phyloP scores from a whole-genome alignment of 352 stramenopile species.

The Pseudoperonospora humuli region DNA sequence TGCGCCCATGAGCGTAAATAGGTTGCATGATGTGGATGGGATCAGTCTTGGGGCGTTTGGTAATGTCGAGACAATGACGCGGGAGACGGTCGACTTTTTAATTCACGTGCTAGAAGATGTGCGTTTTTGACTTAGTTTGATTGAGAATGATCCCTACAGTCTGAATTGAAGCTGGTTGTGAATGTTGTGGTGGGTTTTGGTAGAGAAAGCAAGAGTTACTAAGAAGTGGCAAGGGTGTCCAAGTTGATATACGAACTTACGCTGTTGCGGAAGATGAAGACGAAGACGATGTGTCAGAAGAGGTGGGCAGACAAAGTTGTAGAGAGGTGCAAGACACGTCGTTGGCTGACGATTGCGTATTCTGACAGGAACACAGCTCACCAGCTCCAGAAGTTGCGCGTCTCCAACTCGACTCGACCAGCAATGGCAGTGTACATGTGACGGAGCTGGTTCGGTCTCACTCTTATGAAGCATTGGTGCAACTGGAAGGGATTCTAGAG shows the following conservation, averaged over 20 bases:
- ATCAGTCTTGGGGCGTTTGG: constrained; percentile 39
- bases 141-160: background rate
- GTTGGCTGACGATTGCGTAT: constrained; percentile 1
- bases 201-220: constrained; percentile 42
- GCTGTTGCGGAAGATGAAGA: background rate
- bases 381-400: background rate
- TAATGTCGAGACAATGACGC: constrained; percentile 37
- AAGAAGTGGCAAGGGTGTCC: constrained; percentile 6
- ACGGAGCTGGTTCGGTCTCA: constrained; percentile 33
- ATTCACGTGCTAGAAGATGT: constrained; percentile 61
- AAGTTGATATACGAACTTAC: background rate
- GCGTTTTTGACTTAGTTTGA: constrained; percentile 1
- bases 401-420: constrained; percentile 5
- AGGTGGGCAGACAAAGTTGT: constrained; percentile 1
- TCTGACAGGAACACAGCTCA: background rate
- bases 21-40: background rate
- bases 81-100: constrained; percentile 62
- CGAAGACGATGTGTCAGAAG: background rate
- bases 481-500: constrained; percentile 66
- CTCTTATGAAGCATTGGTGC: constrained; percentile 69
- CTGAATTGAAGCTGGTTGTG: background rate
- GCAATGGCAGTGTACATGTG: constrained; percentile 1
- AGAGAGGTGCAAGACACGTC: no score
- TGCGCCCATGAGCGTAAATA: background rate
- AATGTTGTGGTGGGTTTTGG: background rate